phyloP scores from a whole-genome alignment of 1,284 basidiomycete species.

The Malassezia arunalokei region DNA sequence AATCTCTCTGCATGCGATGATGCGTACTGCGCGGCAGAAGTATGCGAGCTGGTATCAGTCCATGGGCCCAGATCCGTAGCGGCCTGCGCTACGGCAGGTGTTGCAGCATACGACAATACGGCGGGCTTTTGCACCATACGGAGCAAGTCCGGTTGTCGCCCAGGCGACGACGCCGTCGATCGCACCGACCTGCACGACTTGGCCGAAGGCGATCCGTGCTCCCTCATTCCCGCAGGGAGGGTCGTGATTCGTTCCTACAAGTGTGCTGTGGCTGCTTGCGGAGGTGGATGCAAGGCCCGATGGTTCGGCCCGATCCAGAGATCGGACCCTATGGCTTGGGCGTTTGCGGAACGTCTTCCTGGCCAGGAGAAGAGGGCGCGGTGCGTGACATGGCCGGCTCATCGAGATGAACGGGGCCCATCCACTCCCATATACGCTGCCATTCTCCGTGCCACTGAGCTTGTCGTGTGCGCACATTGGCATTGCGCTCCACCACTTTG shows the following conservation, averaged over 20 bases:
- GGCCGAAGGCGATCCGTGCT: neutral
- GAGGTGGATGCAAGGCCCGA: neutral
- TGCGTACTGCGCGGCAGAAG: neutral
- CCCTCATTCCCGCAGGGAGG: neutral
- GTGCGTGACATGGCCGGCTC: neutral
- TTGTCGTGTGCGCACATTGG: constrained; percentile 78
- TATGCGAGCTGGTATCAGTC: neutral
- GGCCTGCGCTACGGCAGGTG: neutral
- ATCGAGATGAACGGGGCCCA: constrained; percentile 20
- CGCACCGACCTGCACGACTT: neutral
- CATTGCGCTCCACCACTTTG: constrained; percentile 76
- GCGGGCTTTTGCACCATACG: neutral
- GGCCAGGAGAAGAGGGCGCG: neutral
- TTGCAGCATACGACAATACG: neutral
- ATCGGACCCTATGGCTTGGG: no score
- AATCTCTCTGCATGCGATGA: neutral
- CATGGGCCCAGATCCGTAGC: neutral
- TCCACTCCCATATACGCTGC: constrained; percentile 53
- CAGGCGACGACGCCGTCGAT: neutral
- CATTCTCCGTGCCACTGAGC: constrained; percentile 70
- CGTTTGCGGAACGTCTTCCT: no score
- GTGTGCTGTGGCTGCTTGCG: neutral
- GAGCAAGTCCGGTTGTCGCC: neutral
- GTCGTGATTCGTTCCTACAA: no score
- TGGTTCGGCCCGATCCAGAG: neutral